Evolutionary conservation across 345 rosid genomes (phyloP).

Genomic region (Boechera retrofracta): DNA sequence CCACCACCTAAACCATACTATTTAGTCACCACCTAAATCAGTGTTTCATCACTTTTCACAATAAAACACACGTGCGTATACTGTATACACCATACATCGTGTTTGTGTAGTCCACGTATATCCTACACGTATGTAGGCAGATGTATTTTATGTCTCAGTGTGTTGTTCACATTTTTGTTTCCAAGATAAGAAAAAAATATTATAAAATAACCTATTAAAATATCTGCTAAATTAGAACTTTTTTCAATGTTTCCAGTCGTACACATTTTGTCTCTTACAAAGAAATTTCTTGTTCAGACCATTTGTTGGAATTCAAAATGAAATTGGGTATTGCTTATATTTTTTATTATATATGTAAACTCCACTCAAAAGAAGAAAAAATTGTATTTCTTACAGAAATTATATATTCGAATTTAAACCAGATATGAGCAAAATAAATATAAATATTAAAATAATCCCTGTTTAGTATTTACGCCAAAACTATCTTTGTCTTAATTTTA

Average conservation of each 20-base stretch:
- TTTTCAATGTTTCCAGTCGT: not conserved
- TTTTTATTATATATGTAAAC: not conserved
- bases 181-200: not conserved
- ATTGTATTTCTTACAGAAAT: not conserved
- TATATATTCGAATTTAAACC: not conserved
- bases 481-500: not conserved
- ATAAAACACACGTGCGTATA: constrained; percentile 9
- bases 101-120: not conserved
- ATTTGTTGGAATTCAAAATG: not conserved
- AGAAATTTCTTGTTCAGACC: not conserved
- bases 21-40: not conserved
- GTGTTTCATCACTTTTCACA: no score
- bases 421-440: not conserved
- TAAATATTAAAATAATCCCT: not conserved
- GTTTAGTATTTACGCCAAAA: not conserved
- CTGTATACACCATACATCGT: not conserved
- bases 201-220: not conserved
- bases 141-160: not conserved
- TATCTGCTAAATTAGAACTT: not conserved
- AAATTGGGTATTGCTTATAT: not conserved
- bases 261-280: not conserved
- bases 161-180: constrained; percentile 6
- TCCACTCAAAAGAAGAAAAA: not conserved
- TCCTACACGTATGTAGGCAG: not conserved
- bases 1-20: not conserved